Evolutionary conservation across 202 grass and related monocot genomes (phyloP).

Genomic region (Schoenoplectus triqueter): DNA sequence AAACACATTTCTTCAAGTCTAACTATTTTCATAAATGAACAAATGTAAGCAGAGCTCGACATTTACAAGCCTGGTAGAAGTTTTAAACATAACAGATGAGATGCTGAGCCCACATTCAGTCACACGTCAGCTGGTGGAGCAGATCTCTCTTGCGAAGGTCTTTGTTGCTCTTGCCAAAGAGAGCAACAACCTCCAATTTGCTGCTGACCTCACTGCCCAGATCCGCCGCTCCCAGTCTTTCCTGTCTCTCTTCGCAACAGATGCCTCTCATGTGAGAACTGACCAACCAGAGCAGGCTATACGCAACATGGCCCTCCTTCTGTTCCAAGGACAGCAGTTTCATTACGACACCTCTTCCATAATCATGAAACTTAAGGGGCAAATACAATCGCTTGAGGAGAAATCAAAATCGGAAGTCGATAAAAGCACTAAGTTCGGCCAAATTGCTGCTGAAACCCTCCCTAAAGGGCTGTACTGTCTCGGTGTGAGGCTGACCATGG

Average conservation of each 20-base stretch:
- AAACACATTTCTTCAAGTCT: constrained; percentile 9
- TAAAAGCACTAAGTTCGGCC: constrained; percentile 93
- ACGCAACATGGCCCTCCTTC: constrained; percentile 71
- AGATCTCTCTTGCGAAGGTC: constrained; percentile 85
- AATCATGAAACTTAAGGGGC: constrained; percentile 88
- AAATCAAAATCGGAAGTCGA: constrained; percentile 81
- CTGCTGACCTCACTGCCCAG: constrained; percentile 65
- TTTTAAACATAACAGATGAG: constrained; percentile 78
- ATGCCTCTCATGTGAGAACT: constrained; percentile 36
- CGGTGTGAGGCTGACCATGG: constrained; percentile 78
- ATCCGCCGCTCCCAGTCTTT: constrained; percentile 67
- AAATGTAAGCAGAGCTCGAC: constrained; percentile 55
- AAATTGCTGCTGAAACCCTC: constrained; percentile 95
- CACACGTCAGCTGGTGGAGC: constrained; percentile 79
- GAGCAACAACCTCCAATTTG: constrained; percentile 79
- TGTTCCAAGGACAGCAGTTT: constrained; percentile 82
- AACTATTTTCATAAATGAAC: constrained; percentile 16
- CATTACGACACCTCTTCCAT: constrained; percentile 68
- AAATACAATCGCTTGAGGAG: constrained; percentile 80
- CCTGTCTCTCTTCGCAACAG: constrained; percentile 56
- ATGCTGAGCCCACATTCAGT: constrained; percentile 74
- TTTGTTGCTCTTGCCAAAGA: constrained; percentile 71
- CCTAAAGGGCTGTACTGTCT: constrained; percentile 96
- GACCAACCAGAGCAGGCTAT: constrained; percentile 68
- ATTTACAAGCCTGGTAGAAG: constrained; percentile 49